Evolutionary conservation across 495 filamentous ascomycete species (phyloP).

Genomic region (Chaetomidium leptoderma): DNA sequence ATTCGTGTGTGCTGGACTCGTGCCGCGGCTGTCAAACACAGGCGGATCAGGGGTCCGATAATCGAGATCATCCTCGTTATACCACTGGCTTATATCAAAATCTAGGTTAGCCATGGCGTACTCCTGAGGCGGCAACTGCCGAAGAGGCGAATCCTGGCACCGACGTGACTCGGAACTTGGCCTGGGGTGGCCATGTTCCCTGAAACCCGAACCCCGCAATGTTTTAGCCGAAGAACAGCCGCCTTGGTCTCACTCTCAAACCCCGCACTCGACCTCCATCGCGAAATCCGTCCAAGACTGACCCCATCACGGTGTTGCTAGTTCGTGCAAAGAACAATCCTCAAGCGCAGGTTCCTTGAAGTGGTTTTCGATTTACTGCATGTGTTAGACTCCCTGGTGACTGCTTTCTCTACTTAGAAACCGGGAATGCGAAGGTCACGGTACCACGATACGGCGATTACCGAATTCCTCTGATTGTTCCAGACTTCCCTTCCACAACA

Average conservation of each 20-base stretch:
- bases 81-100: conserved; percentile 14
- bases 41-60: conserved; percentile 11
- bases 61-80: conserved; percentile 22
- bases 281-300: background rate
- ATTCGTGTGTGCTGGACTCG: conserved; percentile 3
- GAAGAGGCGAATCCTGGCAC: background rate
- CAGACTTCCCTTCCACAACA: too few species aligned
- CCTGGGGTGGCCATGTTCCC: background rate
- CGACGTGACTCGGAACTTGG: too few species aligned
- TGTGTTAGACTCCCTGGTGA: too few species aligned
- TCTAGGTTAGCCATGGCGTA: background rate
- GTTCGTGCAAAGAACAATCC: too few species aligned
- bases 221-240: conserved; percentile 15
- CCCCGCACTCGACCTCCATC: background rate
- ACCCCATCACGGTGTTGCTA: too few species aligned
- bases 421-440: too few species aligned
- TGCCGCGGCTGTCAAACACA: background rate
- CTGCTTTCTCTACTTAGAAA: too few species aligned
- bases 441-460: too few species aligned
- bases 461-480: too few species aligned
- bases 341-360: too few species aligned
- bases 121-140: too few species aligned
- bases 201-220: conserved; percentile 7
- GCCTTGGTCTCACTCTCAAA: background rate
- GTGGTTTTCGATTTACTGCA: too few species aligned